Conservation (phyloP, 495 filamentous ascomycete genomes). For the Bathelium albidoporum region DNA sequence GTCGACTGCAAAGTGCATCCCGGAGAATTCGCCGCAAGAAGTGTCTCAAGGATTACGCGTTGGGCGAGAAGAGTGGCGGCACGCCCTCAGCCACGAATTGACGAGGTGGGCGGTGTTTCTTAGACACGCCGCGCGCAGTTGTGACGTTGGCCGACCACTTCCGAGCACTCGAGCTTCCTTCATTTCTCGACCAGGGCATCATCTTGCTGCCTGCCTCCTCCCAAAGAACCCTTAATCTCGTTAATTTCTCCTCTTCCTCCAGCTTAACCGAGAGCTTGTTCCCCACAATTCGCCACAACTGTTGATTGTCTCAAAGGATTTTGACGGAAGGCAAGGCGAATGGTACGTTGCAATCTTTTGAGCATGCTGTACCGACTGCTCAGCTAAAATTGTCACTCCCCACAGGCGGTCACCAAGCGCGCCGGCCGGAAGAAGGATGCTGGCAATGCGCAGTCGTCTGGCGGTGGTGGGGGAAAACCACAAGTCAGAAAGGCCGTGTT, state of each 20-base stretch:
- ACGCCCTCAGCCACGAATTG: background rate
- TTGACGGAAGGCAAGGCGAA: background rate
- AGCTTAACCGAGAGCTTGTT: background rate
- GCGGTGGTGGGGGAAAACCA: constrained; percentile 44
- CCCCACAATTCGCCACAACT: background rate
- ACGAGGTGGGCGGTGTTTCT: background rate
- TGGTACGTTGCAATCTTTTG: background rate
- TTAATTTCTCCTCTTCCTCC: background rate
- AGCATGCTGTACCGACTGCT: background rate
- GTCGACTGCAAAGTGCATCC: background rate
- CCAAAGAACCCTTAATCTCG: no score
- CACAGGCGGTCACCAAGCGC: constrained; percentile 35
- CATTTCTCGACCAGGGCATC: background rate
- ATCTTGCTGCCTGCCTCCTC: background rate
- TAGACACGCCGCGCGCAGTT: background rate
- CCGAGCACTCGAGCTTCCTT: background rate
- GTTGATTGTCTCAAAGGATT: background rate
- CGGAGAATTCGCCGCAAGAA: background rate
- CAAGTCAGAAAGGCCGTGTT: constrained; percentile 92
- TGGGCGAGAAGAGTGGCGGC: background rate
- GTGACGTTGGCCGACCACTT: constrained; percentile 4
- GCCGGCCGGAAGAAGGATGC: constrained; percentile 58
- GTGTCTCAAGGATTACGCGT: background rate
- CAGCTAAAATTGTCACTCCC: background rate
- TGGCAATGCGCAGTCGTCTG: constrained; percentile 40